Evolutionary conservation across 139 green algal species (phyloP).

Genomic region (Chlamydomonas applanata): DNA sequence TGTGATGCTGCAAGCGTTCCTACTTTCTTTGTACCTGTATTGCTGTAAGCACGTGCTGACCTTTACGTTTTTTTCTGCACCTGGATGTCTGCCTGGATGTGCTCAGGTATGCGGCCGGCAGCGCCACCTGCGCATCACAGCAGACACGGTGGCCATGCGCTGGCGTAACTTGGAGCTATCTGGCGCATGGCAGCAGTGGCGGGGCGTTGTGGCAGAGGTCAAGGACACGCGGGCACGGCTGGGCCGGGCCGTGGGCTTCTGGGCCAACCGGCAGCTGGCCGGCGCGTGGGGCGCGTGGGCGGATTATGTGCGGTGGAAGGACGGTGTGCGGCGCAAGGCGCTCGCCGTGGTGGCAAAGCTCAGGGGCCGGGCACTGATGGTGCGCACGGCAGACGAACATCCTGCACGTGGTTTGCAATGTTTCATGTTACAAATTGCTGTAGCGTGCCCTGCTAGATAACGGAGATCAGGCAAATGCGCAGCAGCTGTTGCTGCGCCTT

Average conservation of each 20-base stretch:
- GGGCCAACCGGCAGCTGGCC: constrained; percentile 6
- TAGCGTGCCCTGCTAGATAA: too few species aligned
- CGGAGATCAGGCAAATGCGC: too few species aligned
- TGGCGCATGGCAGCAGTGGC: constrained; percentile 3
- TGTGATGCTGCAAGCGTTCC: too few species aligned
- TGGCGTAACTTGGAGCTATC: constrained; percentile 23
- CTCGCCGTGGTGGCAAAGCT: neutral
- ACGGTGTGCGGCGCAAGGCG: constrained; percentile 5
- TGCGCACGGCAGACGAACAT: too few species aligned
- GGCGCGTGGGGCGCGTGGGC: constrained; percentile 6
- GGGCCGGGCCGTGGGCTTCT: neutral
- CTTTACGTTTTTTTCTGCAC: too few species aligned
- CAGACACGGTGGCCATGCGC: constrained; percentile 11
- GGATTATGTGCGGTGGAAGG: neutral
- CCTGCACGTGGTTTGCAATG: too few species aligned
- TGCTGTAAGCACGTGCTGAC: too few species aligned
- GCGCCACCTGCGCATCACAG: neutral
- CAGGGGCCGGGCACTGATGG: too few species aligned
- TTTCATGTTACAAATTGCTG: too few species aligned
- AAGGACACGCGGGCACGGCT: neutral
- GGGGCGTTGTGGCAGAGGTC: neutral
- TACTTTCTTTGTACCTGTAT: too few species aligned
- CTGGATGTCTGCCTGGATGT: too few species aligned
- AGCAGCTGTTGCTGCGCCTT: too few species aligned
- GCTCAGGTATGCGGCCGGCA: neutral